phyloP scores from a whole-genome alignment of 2,329 filamentous ascomycete species.

The Nemania sp. region DNA sequence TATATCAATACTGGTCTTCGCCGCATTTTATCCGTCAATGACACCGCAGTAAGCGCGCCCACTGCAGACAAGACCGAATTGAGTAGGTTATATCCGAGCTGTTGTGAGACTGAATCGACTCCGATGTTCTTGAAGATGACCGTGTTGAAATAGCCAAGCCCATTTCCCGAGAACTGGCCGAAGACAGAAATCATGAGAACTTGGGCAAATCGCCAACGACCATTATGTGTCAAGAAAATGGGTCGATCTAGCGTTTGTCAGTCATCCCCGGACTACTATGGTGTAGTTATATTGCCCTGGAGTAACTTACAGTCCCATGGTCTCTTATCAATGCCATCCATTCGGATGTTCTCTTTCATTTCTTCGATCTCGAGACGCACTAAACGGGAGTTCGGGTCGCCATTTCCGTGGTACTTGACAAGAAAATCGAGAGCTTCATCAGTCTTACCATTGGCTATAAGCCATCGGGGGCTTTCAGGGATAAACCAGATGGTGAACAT shows the following conservation, averaged over 20 bases:
- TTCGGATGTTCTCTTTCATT: conserved; percentile 58
- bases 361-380: conserved; percentile 58
- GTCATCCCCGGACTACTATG: neutral
- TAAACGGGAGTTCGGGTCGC: conserved; percentile 54
- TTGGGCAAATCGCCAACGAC: conserved; percentile 61
- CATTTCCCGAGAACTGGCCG: conserved; percentile 64
- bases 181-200: conserved; percentile 65
- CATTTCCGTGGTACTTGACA: conserved; percentile 59
- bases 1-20: conserved; percentile 60
- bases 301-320: conserved; percentile 59
- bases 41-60: conserved; percentile 59
- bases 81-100: conserved; percentile 61
- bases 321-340: conserved; percentile 61
- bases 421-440: conserved; percentile 57
- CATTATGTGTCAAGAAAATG: conserved; percentile 57
- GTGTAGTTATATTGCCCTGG: neutral
- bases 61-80: conserved; percentile 60
- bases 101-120: conserved; percentile 52
- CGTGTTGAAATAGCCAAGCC: conserved; percentile 64
- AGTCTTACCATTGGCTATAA: conserved; percentile 56
- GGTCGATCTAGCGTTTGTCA: conserved; percentile 55
- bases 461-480: conserved; percentile 58
- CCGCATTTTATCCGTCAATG: conserved; percentile 59
- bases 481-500: conserved; percentile 55
- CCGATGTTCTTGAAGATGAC: conserved; percentile 59